phyloP scores from a whole-genome alignment of 2,329 filamentous ascomycete genomes.

The Graphilbum ipis-grandicollis region DNA sequence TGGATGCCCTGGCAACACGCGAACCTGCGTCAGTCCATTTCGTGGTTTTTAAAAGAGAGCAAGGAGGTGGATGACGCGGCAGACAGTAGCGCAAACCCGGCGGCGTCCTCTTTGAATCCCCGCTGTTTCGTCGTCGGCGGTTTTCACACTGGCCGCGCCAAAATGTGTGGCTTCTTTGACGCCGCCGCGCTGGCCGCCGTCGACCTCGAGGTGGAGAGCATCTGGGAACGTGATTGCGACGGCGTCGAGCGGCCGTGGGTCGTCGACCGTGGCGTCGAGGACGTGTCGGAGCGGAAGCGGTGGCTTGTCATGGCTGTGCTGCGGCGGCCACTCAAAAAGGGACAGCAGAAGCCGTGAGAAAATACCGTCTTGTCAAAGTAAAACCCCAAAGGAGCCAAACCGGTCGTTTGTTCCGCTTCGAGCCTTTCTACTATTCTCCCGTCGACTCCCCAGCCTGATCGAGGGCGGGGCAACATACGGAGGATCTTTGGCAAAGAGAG shows the following conservation, averaged over 20 bases:
- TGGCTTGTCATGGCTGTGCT: constrained; percentile 49
- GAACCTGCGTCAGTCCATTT: constrained; percentile 45
- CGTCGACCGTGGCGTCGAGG: constrained; percentile 41
- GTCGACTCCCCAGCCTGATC: no score
- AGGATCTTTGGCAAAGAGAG: no score
- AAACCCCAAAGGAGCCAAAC: no score
- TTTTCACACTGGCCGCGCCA: constrained; percentile 53
- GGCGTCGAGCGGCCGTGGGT: constrained; percentile 45
- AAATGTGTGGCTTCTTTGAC: constrained; percentile 49
- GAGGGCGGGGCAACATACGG: no score
- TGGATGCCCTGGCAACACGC: constrained; percentile 61
- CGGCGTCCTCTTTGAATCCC: constrained; percentile 18
- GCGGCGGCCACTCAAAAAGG: constrained; percentile 1
- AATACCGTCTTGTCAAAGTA: neutral
- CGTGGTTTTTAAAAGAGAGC: constrained; percentile 36
- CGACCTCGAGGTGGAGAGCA: constrained; percentile 42
- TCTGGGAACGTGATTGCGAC: constrained; percentile 53
- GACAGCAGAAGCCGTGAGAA: neutral
- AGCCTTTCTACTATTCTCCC: no score
- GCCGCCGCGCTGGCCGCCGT: constrained; percentile 23
- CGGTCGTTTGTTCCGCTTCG: no score
- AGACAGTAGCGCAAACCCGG: neutral
- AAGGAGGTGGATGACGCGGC: neutral
- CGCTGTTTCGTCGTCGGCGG: constrained; percentile 50
- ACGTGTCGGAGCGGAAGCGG: constrained; percentile 44